These are phyloP conservation scores for Prunus mongolica DNA, from an alignment of 306 rosid genomes.

Conservation along the genomic window DNA sequence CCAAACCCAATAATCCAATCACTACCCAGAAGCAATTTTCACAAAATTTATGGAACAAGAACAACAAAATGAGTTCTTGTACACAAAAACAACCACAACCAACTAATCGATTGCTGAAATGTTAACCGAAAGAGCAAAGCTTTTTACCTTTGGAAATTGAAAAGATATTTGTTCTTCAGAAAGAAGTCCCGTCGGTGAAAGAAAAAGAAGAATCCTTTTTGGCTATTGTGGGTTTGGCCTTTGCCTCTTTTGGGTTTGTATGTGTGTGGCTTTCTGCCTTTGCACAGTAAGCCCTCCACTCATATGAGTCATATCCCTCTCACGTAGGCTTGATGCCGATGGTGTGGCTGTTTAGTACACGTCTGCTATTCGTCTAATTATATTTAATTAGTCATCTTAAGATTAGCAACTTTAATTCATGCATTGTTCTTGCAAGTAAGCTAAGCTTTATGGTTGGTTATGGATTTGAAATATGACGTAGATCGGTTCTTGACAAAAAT, in stretches of 20 bases:
- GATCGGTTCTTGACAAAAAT: background rate
- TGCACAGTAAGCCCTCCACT: slow-evolving; percentile 13
- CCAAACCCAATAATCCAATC: slow-evolving; percentile 1
- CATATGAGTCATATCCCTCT: background rate
- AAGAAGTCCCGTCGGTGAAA: background rate
- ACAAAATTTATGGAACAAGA: background rate
- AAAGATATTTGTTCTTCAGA: background rate
- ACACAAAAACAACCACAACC: background rate
- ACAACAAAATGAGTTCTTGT: background rate
- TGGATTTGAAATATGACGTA: background rate
- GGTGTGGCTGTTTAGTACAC: background rate
- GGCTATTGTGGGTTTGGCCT: slow-evolving; percentile 5
- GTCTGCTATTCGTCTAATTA: background rate
- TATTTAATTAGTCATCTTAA: background rate
- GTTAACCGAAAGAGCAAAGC: background rate
- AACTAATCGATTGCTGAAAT: background rate
- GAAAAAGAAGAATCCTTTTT: background rate
- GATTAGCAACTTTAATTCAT: background rate
- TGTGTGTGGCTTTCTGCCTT: background rate
- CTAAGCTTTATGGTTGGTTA: background rate
- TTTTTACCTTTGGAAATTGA: slow-evolving; percentile 6
- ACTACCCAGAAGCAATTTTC: background rate
- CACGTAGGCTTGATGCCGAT: background rate
- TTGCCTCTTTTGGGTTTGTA: background rate
- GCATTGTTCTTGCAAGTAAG: background rate